Evolutionary conservation across 768 basidiomycete genomes (phyloP).

Genomic region (Podaxis sp.): DNA sequence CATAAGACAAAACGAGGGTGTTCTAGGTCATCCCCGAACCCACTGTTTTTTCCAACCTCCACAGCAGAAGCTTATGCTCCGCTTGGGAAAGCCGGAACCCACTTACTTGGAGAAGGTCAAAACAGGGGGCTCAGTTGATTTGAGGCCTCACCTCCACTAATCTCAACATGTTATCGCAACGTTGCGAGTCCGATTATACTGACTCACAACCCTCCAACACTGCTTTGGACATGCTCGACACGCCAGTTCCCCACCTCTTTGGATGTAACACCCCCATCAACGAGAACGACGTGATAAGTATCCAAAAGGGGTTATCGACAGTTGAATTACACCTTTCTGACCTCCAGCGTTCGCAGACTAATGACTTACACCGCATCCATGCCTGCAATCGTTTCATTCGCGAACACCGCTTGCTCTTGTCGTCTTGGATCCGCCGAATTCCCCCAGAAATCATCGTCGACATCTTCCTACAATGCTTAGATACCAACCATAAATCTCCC

Average conservation of each 20-base stretch:
- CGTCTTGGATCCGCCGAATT: slow-evolving; percentile 22
- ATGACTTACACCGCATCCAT: slow-evolving; percentile 14
- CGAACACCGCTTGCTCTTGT: slow-evolving; percentile 22
- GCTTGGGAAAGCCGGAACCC: not conserved
- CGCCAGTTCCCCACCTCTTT: slow-evolving; percentile 24
- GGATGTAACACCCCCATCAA: slow-evolving; percentile 22
- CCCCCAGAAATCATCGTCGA: slow-evolving; percentile 27
- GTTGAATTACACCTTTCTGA: slow-evolving; percentile 13
- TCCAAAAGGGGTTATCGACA: slow-evolving; percentile 17
- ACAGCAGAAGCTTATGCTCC: not conserved
- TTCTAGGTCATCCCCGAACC: not conserved
- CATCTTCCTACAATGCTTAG: slow-evolving; percentile 10
- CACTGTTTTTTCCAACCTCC: not conserved
- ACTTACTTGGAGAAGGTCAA: not conserved
- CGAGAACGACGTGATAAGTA: slow-evolving; percentile 17
- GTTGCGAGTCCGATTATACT: not conserved
- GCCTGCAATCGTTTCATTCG: slow-evolving; percentile 20
- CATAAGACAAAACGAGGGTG: not conserved
- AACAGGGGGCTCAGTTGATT: not conserved
- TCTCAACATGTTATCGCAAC: not conserved
- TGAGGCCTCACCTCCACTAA: not conserved
- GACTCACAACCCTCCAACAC: not conserved
- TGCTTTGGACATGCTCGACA: slow-evolving; percentile 11
- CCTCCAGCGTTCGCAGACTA: slow-evolving; percentile 8
- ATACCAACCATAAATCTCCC: slow-evolving; percentile 4